Percentiles rank a stretch among this genome's conserved stretches.
These are phyloP conservation scores for Fragosphaeria purpurea DNA, from an alignment of 2,329 filamentous ascomycete species.

Conservation along the genomic window DNA sequence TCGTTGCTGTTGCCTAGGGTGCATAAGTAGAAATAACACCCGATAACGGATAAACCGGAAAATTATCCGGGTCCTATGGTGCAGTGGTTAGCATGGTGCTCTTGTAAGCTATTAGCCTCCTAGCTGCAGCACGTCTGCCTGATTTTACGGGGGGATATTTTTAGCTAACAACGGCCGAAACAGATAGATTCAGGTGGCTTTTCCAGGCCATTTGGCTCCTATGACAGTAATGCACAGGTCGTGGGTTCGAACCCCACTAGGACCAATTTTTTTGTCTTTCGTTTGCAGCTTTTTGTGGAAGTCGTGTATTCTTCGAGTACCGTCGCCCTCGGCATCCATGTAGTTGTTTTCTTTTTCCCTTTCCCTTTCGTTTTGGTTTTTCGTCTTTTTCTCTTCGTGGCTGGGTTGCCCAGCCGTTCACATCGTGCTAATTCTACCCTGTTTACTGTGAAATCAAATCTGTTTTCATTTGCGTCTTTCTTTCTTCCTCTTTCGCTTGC, in stretches of 20 bases:
- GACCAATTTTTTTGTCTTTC: conserved; percentile 11
- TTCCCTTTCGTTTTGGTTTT: no score
- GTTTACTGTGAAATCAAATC: no score
- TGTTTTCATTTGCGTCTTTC: no score
- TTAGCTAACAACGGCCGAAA: neutral
- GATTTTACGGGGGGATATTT: no score
- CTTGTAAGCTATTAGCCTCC: conserved; percentile 12
- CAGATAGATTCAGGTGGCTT: conserved; percentile 14
- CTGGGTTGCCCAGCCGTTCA: no score
- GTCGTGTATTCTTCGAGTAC: neutral
- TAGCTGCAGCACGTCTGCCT: no score
- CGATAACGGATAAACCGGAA: conserved; percentile 11
- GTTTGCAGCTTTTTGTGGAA: neutral
- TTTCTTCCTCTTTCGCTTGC: no score
- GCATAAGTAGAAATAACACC: neutral
- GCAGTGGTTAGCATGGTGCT: conserved; percentile 19
- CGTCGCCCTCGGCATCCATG: neutral
- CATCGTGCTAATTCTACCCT: no score
- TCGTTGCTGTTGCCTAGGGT: neutral
- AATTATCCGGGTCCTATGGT: conserved; percentile 17
- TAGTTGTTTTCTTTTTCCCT: neutral
- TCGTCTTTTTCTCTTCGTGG: no score
- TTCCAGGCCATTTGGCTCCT: conserved; percentile 10
- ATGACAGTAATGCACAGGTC: conserved; percentile 18
- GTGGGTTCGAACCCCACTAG: conserved; percentile 18